Evolutionary conservation across 2,329 filamentous ascomycete genomes (phyloP).

Genomic region (Chaetothyriales sp.): DNA sequence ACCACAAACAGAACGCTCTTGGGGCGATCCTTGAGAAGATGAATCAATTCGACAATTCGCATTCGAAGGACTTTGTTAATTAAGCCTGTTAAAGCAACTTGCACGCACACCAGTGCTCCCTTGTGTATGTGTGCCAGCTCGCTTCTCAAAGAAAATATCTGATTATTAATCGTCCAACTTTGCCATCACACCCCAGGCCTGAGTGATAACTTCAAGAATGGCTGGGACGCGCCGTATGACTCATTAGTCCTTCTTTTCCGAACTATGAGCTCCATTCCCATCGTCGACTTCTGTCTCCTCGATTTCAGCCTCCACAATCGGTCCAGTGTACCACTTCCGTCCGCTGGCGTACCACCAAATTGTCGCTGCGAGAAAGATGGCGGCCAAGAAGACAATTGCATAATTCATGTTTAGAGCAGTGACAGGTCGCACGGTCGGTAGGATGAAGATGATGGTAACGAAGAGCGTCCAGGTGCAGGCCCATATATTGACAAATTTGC

Average conservation of each 20-base stretch:
- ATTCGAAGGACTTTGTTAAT: no score
- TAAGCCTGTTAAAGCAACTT: no score
- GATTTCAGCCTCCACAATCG: slow-evolving; percentile 24
- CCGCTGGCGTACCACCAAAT: slow-evolving; percentile 36
- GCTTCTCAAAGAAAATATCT: neutral
- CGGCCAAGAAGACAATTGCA: slow-evolving; percentile 37
- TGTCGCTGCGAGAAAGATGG: slow-evolving; percentile 32
- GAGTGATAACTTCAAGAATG: neutral
- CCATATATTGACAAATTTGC: slow-evolving; percentile 33
- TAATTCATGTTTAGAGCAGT: slow-evolving; percentile 42
- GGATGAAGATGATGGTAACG: slow-evolving; percentile 41
- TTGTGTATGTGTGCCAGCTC: no score
- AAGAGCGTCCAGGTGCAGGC: slow-evolving; percentile 41
- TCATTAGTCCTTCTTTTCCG: slow-evolving; percentile 5
- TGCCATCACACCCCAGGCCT: neutral
- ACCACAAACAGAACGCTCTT: no score
- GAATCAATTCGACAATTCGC: no score
- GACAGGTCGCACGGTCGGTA: slow-evolving; percentile 38
- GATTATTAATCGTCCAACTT: neutral
- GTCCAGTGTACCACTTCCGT: slow-evolving; percentile 37
- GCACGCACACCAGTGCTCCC: no score
- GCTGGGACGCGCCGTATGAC: neutral
- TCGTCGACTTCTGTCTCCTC: slow-evolving; percentile 5
- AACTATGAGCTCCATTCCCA: slow-evolving; percentile 3
- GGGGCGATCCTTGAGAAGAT: no score